phyloP scores from a whole-genome alignment of 768 basidiomycete genomes.

The Boletus huronensis region DNA sequence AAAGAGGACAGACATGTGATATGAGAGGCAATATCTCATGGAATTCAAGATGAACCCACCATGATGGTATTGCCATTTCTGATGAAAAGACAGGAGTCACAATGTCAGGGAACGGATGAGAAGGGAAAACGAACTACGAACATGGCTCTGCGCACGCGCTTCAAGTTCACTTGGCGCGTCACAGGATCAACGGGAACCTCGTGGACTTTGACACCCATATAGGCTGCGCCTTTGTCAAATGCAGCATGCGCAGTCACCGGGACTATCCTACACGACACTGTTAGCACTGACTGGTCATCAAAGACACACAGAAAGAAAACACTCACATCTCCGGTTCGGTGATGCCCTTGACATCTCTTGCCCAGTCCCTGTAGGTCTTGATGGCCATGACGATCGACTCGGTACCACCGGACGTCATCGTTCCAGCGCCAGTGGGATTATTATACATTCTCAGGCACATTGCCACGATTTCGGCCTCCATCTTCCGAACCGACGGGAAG shows the following conservation, averaged over 20 bases:
- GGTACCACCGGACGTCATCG: conserved; percentile 93
- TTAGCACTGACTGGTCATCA: neutral
- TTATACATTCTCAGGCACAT: conserved; percentile 87
- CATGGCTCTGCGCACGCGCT: conserved; percentile 82
- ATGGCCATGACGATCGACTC: conserved; percentile 95
- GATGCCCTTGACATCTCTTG: conserved; percentile 77
- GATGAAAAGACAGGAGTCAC: conserved; percentile 4
- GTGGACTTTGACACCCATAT: conserved; percentile 88
- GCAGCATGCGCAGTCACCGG: conserved; percentile 88
- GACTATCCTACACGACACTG: conserved; percentile 55
- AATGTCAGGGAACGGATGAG: no score
- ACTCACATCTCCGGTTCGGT: conserved; percentile 89
- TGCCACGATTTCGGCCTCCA: conserved; percentile 93
- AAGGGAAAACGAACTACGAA: conserved; percentile 36
- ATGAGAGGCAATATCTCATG: neutral
- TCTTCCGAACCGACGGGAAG: conserved; percentile 90
- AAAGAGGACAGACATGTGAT: neutral
- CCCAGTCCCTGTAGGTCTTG: conserved; percentile 95
- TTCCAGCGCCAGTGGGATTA: conserved; percentile 81
- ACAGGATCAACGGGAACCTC: conserved; percentile 73
- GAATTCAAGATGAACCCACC: conserved; percentile 38
- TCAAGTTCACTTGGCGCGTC: conserved; percentile 78
- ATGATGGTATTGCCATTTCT: conserved; percentile 89
- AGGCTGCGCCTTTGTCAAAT: conserved; percentile 89
- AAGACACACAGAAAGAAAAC: neutral